phyloP scores from a whole-genome alignment of 352 stramenopile species.

The Phytopythium sindhum region DNA sequence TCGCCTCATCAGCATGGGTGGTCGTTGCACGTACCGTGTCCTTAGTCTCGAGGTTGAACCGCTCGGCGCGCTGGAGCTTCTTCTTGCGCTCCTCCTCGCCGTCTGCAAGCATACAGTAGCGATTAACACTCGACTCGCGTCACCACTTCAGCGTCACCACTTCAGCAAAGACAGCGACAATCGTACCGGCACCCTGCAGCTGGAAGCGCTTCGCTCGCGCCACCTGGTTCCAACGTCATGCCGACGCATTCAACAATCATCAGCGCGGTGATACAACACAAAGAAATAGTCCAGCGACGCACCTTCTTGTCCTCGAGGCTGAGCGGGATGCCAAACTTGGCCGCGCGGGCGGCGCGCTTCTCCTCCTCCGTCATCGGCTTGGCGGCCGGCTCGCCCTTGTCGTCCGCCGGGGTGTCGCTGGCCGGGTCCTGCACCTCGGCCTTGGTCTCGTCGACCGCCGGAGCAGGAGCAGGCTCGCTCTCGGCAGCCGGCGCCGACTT shows the following conservation, averaged over 20 bases:
- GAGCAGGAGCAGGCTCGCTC: slow-evolving; percentile 13
- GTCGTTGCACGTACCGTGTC: slow-evolving; percentile 44
- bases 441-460: slow-evolving; percentile 10
- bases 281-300: neutral
- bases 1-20: neutral
- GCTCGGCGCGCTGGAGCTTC: slow-evolving; percentile 71
- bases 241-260: slow-evolving; percentile 4
- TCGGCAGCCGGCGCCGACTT: slow-evolving; percentile 6
- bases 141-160: neutral
- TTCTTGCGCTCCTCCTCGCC: slow-evolving; percentile 53
- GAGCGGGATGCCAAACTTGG: slow-evolving; percentile 77
- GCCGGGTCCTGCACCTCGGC: slow-evolving; percentile 3
- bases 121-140: neutral
- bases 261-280: neutral
- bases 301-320: slow-evolving; percentile 80
- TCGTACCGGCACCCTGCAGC: slow-evolving; percentile 35
- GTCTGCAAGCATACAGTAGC: slow-evolving; percentile 8
- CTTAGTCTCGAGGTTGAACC: slow-evolving; percentile 75
- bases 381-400: neutral
- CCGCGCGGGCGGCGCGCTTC: slow-evolving; percentile 71
- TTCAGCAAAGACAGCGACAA: neutral
- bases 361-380: slow-evolving; percentile 63
- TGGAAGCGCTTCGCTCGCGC: slow-evolving; percentile 83
- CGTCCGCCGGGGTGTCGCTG: slow-evolving; percentile 4
- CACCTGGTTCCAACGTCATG: slow-evolving; percentile 25